These are phyloP conservation scores for Colletotrichum tanaceti DNA, from an alignment of 2,329 filamentous ascomycete species.

Conservation along the genomic window DNA sequence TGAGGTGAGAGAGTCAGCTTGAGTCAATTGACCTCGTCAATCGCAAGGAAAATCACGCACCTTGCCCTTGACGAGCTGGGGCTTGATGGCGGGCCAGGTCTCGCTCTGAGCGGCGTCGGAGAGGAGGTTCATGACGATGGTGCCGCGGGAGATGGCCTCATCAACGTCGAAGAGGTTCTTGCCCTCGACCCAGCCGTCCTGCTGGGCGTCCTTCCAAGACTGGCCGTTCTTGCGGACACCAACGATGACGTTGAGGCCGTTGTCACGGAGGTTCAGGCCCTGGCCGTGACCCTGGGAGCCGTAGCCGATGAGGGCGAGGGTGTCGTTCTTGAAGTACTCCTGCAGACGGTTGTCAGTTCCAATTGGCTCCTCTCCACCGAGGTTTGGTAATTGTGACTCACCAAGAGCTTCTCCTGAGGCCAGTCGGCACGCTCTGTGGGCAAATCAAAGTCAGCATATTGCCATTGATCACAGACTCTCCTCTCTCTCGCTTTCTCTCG, in stretches of 20 bases:
- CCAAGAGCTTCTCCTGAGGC: slow-evolving; percentile 97
- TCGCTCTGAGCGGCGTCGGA: slow-evolving; percentile 97
- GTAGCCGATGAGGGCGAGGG: slow-evolving; percentile 98
- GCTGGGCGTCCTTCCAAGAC: slow-evolving; percentile 96
- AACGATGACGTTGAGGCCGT: slow-evolving; percentile 98
- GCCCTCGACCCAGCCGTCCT: slow-evolving; percentile 98
- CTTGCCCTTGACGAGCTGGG: slow-evolving; percentile 98
- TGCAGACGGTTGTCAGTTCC: slow-evolving; percentile 52
- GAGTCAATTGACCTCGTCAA: slow-evolving; percentile 16
- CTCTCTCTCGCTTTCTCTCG: slow-evolving; percentile 17
- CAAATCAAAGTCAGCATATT: slow-evolving; percentile 39
- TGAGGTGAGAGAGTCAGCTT: slow-evolving; percentile 42
- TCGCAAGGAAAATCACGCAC: slow-evolving; percentile 60
- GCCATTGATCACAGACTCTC: background rate
- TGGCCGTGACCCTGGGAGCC: slow-evolving; percentile 98
- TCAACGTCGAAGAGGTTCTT: slow-evolving; percentile 99
- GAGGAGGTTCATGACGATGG: slow-evolving; percentile 99
- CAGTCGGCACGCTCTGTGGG: slow-evolving; percentile 94
- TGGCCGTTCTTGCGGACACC: slow-evolving; percentile 98
- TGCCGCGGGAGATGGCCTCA: slow-evolving; percentile 92
- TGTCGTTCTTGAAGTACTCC: slow-evolving; percentile 99
- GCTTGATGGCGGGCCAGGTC: slow-evolving; percentile 99
- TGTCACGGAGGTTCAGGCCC: slow-evolving; percentile 99
- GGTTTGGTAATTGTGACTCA: slow-evolving; percentile 61
- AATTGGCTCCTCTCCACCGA: slow-evolving; percentile 9